Evolutionary conservation across 1,284 basidiomycete species (phyloP).

Genomic region (Boletus smithii): DNA sequence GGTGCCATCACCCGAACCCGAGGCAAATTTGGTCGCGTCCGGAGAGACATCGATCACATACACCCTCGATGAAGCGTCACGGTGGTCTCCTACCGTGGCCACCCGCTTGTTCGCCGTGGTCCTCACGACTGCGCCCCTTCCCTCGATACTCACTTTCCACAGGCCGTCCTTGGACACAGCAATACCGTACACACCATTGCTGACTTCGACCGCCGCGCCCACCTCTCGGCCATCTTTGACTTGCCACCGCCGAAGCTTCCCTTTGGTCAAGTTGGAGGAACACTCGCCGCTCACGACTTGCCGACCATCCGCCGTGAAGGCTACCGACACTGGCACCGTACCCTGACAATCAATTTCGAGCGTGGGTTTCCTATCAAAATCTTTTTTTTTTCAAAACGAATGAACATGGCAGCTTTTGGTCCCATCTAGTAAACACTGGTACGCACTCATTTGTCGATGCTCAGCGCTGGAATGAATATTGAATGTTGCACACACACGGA

Average conservation of each 20-base stretch:
- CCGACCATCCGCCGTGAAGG: conserved; percentile 1
- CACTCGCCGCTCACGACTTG: conserved; percentile 4
- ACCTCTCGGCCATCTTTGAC: conserved; percentile 1
- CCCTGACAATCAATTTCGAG: conserved; percentile 4
- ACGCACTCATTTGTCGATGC: not conserved
- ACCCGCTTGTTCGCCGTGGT: conserved; percentile 1
- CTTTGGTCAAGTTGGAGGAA: conserved; percentile 2
- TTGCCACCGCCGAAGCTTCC: conserved; percentile 2
- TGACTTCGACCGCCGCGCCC: not conserved
- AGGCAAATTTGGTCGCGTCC: conserved; percentile 2
- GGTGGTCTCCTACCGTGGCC: not conserved
- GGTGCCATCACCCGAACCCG: conserved; percentile 1
- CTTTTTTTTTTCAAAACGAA: not conserved
- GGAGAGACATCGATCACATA: conserved; percentile 2
- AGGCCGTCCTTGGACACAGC: conserved; percentile 2
- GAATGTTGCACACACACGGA: too few relatives aligned
- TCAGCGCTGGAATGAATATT: too few relatives aligned
- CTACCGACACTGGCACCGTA: not conserved
- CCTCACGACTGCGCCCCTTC: not conserved
- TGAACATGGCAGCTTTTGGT: not conserved
- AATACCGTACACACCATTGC: not conserved
- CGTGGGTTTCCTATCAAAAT: not conserved
- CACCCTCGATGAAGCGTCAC: not conserved
- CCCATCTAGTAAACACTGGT: not conserved
- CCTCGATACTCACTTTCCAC: conserved; percentile 1